Percentiles rank a stretch among this genome's conserved stretches.
These are phyloP conservation scores for Russula ochroleuca DNA, from an alignment of 768 basidiomycete genomes.

Conservation along the genomic window DNA sequence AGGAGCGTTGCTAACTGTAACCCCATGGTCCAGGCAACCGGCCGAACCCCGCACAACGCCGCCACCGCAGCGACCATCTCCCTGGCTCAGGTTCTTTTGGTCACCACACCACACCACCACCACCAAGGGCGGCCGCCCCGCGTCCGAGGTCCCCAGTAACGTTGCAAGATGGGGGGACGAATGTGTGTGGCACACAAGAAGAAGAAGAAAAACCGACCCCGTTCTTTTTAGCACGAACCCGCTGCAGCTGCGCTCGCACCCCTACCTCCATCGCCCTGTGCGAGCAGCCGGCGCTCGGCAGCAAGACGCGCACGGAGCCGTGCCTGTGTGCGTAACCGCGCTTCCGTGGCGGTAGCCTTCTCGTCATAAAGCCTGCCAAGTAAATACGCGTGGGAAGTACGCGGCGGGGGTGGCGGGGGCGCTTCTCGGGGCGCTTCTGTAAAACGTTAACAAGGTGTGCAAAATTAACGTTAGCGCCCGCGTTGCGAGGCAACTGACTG, in stretches of 20 bases:
- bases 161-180: too few species aligned
- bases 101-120: too few species aligned
- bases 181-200: not conserved
- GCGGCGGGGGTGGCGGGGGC: not conserved
- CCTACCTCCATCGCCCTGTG: not conserved
- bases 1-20: constrained; percentile 5
- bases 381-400: constrained; percentile 38
- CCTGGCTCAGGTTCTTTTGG: too few species aligned
- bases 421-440: not conserved
- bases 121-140: not conserved
- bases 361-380: constrained; percentile 44
- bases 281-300: constrained; percentile 12
- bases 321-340: constrained; percentile 25
- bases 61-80: not conserved
- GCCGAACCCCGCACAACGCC: not conserved
- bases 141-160: constrained; percentile 5
- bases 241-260: not conserved
- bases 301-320: constrained; percentile 19
- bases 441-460: not conserved
- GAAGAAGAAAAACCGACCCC: too few species aligned
- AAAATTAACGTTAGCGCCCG: constrained; percentile 8
- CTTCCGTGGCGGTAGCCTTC: constrained; percentile 35
- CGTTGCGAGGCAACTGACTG: constrained; percentile 22
- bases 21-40: constrained; percentile 4
- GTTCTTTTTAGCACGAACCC: not conserved